Evolutionary conservation across 805 yeast genomes (phyloP).

Genomic region (Deakozyma indianensis): DNA sequence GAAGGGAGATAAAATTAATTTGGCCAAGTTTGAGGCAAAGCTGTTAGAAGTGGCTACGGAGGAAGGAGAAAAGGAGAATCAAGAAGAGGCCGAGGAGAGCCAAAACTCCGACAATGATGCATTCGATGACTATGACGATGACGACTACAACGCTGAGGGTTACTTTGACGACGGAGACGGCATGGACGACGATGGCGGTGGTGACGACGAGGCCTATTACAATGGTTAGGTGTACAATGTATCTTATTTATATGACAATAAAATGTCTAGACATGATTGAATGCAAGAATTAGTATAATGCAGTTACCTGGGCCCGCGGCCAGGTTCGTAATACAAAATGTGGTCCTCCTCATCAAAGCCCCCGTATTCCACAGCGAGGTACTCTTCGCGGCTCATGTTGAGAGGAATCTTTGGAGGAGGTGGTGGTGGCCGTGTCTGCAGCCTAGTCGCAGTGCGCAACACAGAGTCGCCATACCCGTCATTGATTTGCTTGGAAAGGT

Average conservation of each 20-base stretch:
- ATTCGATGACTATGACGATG: constrained; percentile 59
- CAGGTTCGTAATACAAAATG: neutral
- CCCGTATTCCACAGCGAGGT: constrained; percentile 7
- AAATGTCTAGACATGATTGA: neutral
- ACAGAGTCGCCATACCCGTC: constrained; percentile 23
- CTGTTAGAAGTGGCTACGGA: constrained; percentile 23
- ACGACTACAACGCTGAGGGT: constrained; percentile 67
- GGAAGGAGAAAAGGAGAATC: constrained; percentile 27
- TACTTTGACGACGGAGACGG: constrained; percentile 58
- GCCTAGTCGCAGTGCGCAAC: constrained; percentile 11
- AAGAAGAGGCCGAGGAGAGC: constrained; percentile 28
- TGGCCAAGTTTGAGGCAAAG: constrained; percentile 26
- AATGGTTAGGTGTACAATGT: neutral
- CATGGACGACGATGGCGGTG: constrained; percentile 44
- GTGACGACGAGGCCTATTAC: constrained; percentile 55
- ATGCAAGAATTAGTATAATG: neutral
- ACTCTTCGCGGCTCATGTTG: constrained; percentile 15
- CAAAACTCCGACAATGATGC: constrained; percentile 46
- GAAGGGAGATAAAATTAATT: constrained; percentile 22
- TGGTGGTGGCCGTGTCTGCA: constrained; percentile 4
- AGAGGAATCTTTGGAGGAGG: constrained; percentile 17
- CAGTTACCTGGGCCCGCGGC: neutral
- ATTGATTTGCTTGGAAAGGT: constrained; percentile 19
- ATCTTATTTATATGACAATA: neutral
- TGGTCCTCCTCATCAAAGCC: neutral